Base-by-base conservation (phyloP, 116 monocot genomes). In the Zostera marina region DNA sequence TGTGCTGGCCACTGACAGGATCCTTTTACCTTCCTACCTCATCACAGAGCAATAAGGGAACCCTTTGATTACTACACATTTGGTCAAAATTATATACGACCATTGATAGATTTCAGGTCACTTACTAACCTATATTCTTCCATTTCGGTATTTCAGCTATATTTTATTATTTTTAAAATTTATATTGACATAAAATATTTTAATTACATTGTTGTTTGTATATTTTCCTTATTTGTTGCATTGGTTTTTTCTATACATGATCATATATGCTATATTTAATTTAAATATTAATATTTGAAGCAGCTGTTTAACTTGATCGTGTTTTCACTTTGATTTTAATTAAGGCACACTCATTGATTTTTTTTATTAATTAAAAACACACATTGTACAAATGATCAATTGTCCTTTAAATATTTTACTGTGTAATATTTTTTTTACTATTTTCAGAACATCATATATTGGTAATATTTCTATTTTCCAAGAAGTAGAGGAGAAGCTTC, bases 41-140 rank as follows among this genome's bases (percentile, higher is more conserved):
- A 81, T 72, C 93, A 93, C 52, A 81, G 67, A 76, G 84, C 88
- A 52, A 73, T 79, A 63, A 71, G 93, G 54, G 83, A 84, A 60
- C 87, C 93, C 58, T 93, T 87, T 71, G 93, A 93, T 61, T 93
- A 87, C 74, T 93, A 84, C 61, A 79, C 72, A 76, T 84, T 93
- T 75, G 83, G 77, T 68, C 87, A 93, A 69, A 87, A 84, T 59
- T 93, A 93, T 63, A 77, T 93, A 56, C 70, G 93, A 22, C 87
- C 81, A 47, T 69, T 93, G 74, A 20, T 93, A 53, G 79, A 93
- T 70, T 93, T 79, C 72, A 93, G 84, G 93, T 93, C 52, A 52
- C 70, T 54, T 42, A 54, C 32, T 16, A 63, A n/a, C 66, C 52
- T 32, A 32, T 32, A 32, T 32, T 32, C 32, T 32, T 32, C 32